phyloP scores from a whole-genome alignment of 2,329 filamentous ascomycete species.

The Cercospora sp. region DNA sequence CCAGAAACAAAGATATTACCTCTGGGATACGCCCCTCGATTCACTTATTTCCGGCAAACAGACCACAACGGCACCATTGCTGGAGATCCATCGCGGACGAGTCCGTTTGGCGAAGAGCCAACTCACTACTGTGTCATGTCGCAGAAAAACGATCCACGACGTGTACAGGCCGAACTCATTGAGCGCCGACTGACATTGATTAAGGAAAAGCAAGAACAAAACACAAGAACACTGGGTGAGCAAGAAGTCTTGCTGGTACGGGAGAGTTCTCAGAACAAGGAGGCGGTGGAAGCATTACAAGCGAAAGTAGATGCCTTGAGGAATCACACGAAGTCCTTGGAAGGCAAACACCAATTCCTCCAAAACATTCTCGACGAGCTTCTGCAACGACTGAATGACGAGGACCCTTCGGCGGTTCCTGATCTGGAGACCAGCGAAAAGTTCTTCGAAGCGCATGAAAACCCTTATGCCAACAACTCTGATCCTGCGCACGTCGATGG shows the following conservation, averaged over 20 bases:
- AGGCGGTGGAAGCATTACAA: conserved; percentile 53
- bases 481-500: conserved; percentile 60
- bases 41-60: conserved; percentile 96
- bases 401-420: conserved; percentile 53
- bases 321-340: conserved; percentile 58
- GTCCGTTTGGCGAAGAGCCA: conserved; percentile 87
- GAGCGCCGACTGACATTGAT: conserved; percentile 77
- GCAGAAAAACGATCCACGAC: conserved; percentile 68
- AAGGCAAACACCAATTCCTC: conserved; percentile 61
- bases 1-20: conserved; percentile 93
- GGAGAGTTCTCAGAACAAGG: conserved; percentile 51
- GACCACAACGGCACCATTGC: conserved; percentile 80
- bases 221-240: conserved; percentile 71
- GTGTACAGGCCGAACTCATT: conserved; percentile 84
- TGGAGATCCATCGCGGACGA: conserved; percentile 78
- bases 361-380: conserved; percentile 59
- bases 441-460: conserved; percentile 54
- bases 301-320: conserved; percentile 58
- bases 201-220: conserved; percentile 72
- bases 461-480: conserved; percentile 45
- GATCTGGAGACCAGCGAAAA: conserved; percentile 48
- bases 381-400: conserved; percentile 57
- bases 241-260: conserved; percentile 65
- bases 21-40: conserved; percentile 85
- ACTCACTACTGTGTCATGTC: conserved; percentile 97